A percentile compares a stretch with the other conserved stretches of the same genome.
These are phyloP conservation scores for Ricinus communis DNA, from an alignment of 345 rosid species.

Conservation along the genomic window DNA sequence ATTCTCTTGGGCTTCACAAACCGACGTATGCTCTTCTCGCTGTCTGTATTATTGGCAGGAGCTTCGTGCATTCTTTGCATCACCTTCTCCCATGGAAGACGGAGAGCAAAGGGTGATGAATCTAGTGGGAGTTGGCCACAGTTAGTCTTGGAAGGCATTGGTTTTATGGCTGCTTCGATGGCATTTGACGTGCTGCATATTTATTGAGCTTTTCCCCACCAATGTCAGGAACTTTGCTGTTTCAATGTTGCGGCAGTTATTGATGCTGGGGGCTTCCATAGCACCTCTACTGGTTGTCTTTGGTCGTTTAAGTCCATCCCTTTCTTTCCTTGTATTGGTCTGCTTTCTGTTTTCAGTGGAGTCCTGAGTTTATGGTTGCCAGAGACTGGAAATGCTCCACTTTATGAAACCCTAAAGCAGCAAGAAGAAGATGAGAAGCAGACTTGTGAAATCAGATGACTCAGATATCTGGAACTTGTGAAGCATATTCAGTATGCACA, in stretches of 20 bases:
- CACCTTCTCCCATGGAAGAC: conserved; percentile 34
- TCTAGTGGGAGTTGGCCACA: conserved; percentile 50
- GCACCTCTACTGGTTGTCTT: conserved; percentile 62
- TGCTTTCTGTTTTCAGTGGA: conserved; percentile 52
- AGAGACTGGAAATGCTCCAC: conserved; percentile 63
- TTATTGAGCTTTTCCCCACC: conserved; percentile 75
- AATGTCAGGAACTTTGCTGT: conserved; percentile 68
- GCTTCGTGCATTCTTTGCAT: conserved; percentile 53
- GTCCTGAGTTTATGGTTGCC: conserved; percentile 52
- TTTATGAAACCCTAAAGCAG: conserved; percentile 59
- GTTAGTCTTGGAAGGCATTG: conserved; percentile 47
- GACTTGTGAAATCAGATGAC: background rate
- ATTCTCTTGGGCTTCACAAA: conserved; percentile 46
- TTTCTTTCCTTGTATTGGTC: conserved; percentile 62
- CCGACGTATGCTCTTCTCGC: conserved; percentile 52
- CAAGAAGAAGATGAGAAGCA: conserved; percentile 47
- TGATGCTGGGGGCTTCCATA: conserved; percentile 75
- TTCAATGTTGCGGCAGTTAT: conserved; percentile 52
- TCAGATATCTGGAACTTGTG: background rate
- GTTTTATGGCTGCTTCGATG: conserved; percentile 67
- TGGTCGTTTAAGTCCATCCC: conserved; percentile 50
- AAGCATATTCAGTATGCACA: background rate
- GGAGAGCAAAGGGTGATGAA: background rate
- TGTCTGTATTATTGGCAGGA: conserved; percentile 53
- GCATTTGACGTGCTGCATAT: conserved; percentile 61